These are phyloP conservation scores for Omphalea diandra DNA, from an alignment of 441 rosid genomes.

Conservation along the genomic window DNA sequence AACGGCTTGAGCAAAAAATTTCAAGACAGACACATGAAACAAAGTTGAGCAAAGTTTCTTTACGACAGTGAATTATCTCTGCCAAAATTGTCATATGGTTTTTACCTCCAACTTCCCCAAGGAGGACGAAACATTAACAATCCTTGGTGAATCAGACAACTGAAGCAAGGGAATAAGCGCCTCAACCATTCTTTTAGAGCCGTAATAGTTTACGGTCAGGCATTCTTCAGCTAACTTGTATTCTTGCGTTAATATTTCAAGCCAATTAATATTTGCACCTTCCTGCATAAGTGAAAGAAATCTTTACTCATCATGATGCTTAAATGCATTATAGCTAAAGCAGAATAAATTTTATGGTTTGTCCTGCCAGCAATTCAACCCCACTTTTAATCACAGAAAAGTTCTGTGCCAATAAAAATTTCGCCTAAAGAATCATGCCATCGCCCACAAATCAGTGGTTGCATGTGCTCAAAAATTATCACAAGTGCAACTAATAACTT, in stretches of 20 bases:
- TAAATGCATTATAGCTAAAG: not conserved
- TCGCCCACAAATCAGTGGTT: no score
- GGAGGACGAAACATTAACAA: constrained; percentile 50
- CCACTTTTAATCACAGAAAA: no score
- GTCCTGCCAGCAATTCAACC: not conserved
- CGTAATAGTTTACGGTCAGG: constrained; percentile 41
- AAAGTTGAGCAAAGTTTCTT: not conserved
- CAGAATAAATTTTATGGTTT: not conserved
- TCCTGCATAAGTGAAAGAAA: constrained; percentile 18
- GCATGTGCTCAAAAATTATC: no score
- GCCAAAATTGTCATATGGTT: not conserved
- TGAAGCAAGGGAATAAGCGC: constrained; percentile 34
- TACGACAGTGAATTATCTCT: not conserved
- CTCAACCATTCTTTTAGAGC: constrained; percentile 20
- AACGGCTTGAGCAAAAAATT: not conserved
- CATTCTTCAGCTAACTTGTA: constrained; percentile 25
- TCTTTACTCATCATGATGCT: not conserved
- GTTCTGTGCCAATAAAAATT: no score
- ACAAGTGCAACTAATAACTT: no score
- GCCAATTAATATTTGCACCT: constrained; percentile 21
- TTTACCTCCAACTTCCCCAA: constrained; percentile 36
- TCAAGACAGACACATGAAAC: not conserved
- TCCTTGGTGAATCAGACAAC: constrained; percentile 39
- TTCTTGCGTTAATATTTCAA: constrained; percentile 14
- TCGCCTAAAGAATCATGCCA: no score